Conservation (phyloP, 768 basidiomycete species). For the Plicaturopsis crispa region DNA sequence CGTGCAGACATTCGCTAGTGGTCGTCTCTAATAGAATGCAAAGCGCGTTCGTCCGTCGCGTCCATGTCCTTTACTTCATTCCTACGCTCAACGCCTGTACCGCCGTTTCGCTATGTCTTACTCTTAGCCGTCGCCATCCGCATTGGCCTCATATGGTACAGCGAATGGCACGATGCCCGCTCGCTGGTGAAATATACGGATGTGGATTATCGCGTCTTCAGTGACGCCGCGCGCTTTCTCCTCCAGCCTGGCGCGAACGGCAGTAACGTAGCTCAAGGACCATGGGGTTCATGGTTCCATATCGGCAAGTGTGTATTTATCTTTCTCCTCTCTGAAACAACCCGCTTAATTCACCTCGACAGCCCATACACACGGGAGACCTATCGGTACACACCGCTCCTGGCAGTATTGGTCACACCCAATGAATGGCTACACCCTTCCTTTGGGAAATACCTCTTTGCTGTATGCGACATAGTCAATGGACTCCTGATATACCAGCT, state of each 20-base stretch:
- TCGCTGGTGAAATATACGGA: conserved; percentile 95
- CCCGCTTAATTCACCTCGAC: conserved; percentile 9
- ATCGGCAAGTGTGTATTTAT: conserved; percentile 71
- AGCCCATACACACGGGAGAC: conserved; percentile 91
- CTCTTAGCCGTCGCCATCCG: conserved; percentile 50
- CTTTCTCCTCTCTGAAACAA: conserved; percentile 3
- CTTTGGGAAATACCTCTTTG: conserved; percentile 89
- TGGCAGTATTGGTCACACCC: conserved; percentile 77
- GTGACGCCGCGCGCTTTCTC: conserved; percentile 78
- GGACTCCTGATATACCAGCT: conserved; percentile 64
- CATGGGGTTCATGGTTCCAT: conserved; percentile 27
- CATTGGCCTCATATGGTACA: conserved; percentile 69
- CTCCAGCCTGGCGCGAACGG: conserved; percentile 33
- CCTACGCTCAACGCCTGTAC: too few species aligned
- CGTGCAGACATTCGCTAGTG: too few species aligned
- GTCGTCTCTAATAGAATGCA: too few species aligned
- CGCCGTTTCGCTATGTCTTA: conserved; percentile 53
- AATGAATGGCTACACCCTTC: conserved; percentile 76
- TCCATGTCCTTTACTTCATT: too few species aligned
- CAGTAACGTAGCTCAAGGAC: conserved; percentile 55
- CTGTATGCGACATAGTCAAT: conserved; percentile 74
- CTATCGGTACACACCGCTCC: conserved; percentile 93
- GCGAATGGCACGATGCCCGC: conserved; percentile 82
- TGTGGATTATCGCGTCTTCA: conserved; percentile 93
- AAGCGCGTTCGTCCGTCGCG: too few species aligned